Evolutionary conservation across 164 flowering plant genomes (phyloP), one percentile per base, ranked within the genome.

Genomic region (Amborella trichopoda): DNA sequence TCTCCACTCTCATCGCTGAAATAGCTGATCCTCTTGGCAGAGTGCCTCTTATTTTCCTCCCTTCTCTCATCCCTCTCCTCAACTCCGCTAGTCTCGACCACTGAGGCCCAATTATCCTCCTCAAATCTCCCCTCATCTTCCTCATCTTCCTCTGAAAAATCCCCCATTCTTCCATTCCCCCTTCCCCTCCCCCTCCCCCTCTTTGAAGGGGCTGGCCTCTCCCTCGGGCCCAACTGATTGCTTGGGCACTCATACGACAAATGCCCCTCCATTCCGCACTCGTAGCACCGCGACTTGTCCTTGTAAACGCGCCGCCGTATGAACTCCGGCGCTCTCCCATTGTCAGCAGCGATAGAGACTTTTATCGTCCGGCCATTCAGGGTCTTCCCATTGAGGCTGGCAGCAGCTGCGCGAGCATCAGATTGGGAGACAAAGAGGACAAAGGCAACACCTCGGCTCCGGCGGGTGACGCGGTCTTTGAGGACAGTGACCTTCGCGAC

Each of bases 1-100:
- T 83, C 94, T 4, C 63, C 91, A 47, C 95, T 91, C 65, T 90
- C 95, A 58, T 89, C 94, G 18, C 97, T 90, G 46, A 86, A 87
- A 61, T 91, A 87, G 40, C 95, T 69, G 3, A 56, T 57, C 48
- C 59, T 76, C 76, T 68, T 80, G 58, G 38, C 61, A 54, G 47
- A 71, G 70, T 63, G 75, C 65, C 22, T 53, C 62, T 58, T 72
- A 64, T 44, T 50, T 61, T 50, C 64, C 44, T 30, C 69, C 13
- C 28, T 47, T 24, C 44, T 69, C 22, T 46, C 53, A 19, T 2
- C 26, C 58, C 73, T 49, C 66, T 90, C 78, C 63, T 74, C 75
- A 40, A 65, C 82, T 4, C 81, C 91, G 21, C 76, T 74, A 4
- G 63, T 60, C 46, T 86, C 94, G 56, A 84, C 94, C 41, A 77